Evolutionary conservation across 495 filamentous ascomycete species (phyloP), one percentile per base, ranked within the genome.

Genomic region (Xylaria flabelliformis): DNA sequence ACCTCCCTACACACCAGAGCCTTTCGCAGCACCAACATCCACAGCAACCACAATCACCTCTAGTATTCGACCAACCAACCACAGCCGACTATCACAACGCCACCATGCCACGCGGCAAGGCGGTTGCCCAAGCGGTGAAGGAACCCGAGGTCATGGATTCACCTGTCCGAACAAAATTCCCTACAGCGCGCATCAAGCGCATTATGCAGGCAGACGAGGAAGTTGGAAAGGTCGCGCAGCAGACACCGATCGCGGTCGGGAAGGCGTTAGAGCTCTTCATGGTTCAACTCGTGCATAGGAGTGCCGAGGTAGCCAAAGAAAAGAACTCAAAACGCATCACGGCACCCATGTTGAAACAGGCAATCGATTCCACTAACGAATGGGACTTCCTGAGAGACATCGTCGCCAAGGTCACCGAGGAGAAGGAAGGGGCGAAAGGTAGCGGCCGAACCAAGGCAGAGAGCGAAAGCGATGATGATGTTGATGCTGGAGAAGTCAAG

Each of bases 191-290:
- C 63, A 99, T 98, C 81, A 99, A 99, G 88, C 91, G 96, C 65
- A 98, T 99, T 73, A 98, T 99, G 96, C 96, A 99, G 82, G 96
- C 96, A 8, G 96, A 99, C 78, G 96, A 99, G 77, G 96, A 99
- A 82, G 95, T 99, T 2, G 96, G 96, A 51, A 99, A 99, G 83
- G 97, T 99, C 4, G 94, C 96, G 9, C 97, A 98, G 82, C 95
- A 97, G 29, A 97, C 95, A 6, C 95, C 95, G 3, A 94, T 97
- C 76, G 94, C 93, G 61, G 95, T 98, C 64, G 94, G 94, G 74
- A 98, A 98, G 83, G 96, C 96, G 29, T 85, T 99, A 4, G 96
- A 99, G 83, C 87, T 99, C 21, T 99, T 99, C 80, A 98, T 98
- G 95, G 94, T 98, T 74, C 89, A 90, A 44, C 87, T 99, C 59